These are phyloP conservation scores for Ceratobasidium sp. DNA, from an alignment of 1,284 basidiomycete species.

Conservation along the genomic window DNA sequence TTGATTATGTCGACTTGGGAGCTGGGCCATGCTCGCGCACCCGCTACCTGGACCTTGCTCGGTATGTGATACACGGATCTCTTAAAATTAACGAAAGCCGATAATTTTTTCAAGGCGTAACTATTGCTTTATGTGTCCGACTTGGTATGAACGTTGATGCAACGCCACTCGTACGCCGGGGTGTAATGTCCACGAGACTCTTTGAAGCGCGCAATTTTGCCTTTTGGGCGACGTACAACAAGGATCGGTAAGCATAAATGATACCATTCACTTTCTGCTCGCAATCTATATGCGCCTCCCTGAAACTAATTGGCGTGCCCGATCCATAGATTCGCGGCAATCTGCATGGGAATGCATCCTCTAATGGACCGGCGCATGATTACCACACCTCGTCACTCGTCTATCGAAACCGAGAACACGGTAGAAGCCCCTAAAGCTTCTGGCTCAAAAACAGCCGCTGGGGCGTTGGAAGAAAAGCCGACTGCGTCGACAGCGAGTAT, in stretches of 20 bases:
- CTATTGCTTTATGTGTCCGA: constrained; percentile 26
- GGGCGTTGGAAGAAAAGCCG: background rate
- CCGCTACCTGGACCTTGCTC: constrained; percentile 34
- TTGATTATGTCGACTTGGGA: constrained; percentile 25
- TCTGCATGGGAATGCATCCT: constrained; percentile 41
- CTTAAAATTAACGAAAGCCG: background rate
- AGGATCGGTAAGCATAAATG: constrained; percentile 27
- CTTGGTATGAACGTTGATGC: constrained; percentile 44
- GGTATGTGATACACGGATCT: constrained; percentile 13
- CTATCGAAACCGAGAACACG: constrained; percentile 11
- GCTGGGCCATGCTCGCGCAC: constrained; percentile 39
- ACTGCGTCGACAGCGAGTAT: background rate
- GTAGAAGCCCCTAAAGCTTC: background rate
- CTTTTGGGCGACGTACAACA: constrained; percentile 37
- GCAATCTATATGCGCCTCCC: background rate
- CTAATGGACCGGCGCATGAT: constrained; percentile 38
- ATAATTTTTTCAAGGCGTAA: constrained; percentile 15
- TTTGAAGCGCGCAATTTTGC: constrained; percentile 44
- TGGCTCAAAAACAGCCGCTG: no score
- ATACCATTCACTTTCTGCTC: no score
- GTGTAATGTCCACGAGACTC: constrained; percentile 32
- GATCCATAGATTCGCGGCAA: constrained; percentile 19
- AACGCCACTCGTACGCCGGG: constrained; percentile 32
- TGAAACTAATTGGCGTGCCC: background rate
- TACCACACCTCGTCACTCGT: constrained; percentile 39